Evolutionary conservation across 75 land plant genomes (phyloP).

Genomic region (Selaginella moellendorffii): DNA sequence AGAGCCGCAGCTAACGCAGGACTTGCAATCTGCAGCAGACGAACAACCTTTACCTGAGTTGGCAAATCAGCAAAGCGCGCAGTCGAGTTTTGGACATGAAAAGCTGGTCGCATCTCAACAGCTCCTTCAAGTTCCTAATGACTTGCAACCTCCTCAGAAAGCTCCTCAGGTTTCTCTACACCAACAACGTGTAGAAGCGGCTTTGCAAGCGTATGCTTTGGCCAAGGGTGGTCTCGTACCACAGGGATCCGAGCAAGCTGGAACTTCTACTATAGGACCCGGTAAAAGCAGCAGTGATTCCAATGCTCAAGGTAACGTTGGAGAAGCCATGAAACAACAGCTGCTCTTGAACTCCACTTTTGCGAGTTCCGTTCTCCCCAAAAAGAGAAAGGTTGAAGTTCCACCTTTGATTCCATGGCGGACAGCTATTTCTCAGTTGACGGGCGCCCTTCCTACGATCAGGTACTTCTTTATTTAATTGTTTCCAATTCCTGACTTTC

Average conservation of each 20-base stretch:
- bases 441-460: conserved; percentile 12
- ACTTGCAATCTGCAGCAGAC: background rate
- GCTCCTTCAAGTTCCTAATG: no score
- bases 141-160: background rate
- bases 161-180: background rate
- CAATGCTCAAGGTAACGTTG: background rate
- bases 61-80: background rate
- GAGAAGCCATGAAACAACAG: background rate
- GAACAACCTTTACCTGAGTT: background rate
- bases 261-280: background rate
- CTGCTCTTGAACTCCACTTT: background rate
- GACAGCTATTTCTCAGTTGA: conserved; percentile 8
- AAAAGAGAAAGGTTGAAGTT: conserved; percentile 11
- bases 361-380: conserved; percentile 7
- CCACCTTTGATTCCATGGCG: conserved; percentile 14
- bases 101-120: no score
- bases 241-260: background rate
- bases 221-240: background rate
- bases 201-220: background rate
- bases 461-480: conserved; percentile 5
- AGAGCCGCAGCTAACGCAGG: background rate
- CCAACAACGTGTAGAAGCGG: background rate
- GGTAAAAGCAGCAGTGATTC: no score
- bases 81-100: no score
- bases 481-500: background rate